A percentile compares a stretch with the other conserved stretches of the same genome.
Conservation (phyloP, 768 basidiomycete genomes). For the Hygrophoropsis aurantiaca region DNA sequence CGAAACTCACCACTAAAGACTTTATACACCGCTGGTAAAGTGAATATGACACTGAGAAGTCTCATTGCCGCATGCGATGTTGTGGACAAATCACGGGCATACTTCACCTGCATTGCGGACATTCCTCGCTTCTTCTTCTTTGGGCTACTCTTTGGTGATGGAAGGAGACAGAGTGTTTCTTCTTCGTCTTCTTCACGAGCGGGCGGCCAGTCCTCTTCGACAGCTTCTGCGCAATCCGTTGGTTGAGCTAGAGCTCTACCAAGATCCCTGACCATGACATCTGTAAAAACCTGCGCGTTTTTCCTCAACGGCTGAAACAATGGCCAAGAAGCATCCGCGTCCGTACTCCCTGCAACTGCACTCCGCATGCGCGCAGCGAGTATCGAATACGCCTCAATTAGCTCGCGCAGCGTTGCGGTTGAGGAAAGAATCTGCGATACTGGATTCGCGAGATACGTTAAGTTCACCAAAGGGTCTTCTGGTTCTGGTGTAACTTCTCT, state of each 20-base stretch:
- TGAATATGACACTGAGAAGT: conserved; percentile 59
- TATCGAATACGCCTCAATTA: conserved; percentile 74
- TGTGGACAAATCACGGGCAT: conserved; percentile 77
- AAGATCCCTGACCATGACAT: conserved; percentile 68
- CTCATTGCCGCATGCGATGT: conserved; percentile 70
- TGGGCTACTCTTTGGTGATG: conserved; percentile 72
- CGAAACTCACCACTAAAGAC: conserved; percentile 60
- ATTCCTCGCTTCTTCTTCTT: conserved; percentile 65
- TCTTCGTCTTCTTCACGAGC: conserved; percentile 22
- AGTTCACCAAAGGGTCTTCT: conserved; percentile 58
- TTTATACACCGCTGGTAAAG: conserved; percentile 54
- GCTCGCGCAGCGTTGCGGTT: conserved; percentile 49
- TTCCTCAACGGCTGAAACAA: conserved; percentile 70
- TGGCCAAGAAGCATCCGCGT: conserved; percentile 65
- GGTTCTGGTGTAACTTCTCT: conserved; percentile 82
- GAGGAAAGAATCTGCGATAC: conserved; percentile 56
- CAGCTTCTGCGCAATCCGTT: conserved; percentile 18
- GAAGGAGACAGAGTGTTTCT: conserved; percentile 39
- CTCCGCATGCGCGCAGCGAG: conserved; percentile 65
- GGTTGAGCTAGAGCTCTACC: conserved; percentile 66
- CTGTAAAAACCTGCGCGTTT: conserved; percentile 49
- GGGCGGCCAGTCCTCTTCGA: conserved; percentile 13
- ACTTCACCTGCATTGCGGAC: conserved; percentile 75
- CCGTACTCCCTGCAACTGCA: conserved; percentile 38
- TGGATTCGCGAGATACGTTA: conserved; percentile 64